These are phyloP conservation scores for Termitomyces heimii DNA, from an alignment of 768 basidiomycete species.

Conservation along the genomic window DNA sequence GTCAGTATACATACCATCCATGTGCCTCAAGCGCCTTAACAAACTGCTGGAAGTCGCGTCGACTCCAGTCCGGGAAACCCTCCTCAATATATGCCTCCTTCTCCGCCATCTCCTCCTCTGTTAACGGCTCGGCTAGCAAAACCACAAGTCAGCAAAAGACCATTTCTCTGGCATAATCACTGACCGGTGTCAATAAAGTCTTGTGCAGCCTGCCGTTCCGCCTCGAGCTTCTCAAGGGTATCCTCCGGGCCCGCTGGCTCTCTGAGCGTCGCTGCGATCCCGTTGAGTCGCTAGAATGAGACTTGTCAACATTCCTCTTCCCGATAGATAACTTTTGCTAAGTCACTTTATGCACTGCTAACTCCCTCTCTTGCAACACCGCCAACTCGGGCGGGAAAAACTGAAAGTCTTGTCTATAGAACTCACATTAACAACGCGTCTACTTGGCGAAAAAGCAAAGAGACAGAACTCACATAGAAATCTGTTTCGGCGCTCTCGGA, in stretches of 20 bases:
- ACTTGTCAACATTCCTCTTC: not conserved
- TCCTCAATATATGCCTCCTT: conserved; percentile 74
- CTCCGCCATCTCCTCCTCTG: conserved; percentile 76
- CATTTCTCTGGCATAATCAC: not conserved
- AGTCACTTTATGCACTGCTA: conserved; percentile 70
- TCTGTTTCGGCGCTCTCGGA: conserved; percentile 84
- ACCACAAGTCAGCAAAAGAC: not conserved
- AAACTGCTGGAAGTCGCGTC: conserved; percentile 91
- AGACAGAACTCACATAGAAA: conserved; percentile 55
- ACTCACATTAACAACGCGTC: not conserved
- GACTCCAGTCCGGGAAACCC: conserved; percentile 90
- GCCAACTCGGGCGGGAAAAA: conserved; percentile 84
- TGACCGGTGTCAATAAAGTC: conserved; percentile 83
- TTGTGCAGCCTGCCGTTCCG: conserved; percentile 73
- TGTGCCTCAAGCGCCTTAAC: conserved; percentile 59
- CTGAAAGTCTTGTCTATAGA: conserved; percentile 84
- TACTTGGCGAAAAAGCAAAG: not conserved
- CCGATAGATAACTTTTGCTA: not conserved
- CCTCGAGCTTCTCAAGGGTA: conserved; percentile 79
- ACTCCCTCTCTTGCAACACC: conserved; percentile 82
- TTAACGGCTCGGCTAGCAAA: conserved; percentile 74
- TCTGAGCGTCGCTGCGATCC: conserved; percentile 55
- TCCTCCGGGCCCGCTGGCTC: conserved; percentile 69
- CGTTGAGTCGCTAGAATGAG: conserved; percentile 52
- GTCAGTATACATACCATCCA: conserved; percentile 57